A percentile compares a stretch with the other conserved stretches of the same genome.
Evolutionary conservation across 371 early-diverging fungal species (phyloP).

Genomic region (Choanephora cucurbitarum): DNA sequence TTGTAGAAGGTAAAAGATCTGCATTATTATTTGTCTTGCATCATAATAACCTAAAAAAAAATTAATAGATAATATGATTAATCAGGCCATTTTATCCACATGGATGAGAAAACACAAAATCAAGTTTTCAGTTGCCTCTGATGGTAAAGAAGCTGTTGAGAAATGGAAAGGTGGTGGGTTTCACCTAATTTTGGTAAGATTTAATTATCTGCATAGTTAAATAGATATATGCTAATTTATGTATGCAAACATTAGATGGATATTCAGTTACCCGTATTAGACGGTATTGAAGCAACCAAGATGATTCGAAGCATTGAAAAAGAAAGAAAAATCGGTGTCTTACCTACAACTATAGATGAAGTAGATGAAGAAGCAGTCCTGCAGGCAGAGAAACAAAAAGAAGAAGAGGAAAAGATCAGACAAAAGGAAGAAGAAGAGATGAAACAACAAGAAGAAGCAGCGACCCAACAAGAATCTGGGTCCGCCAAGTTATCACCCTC

Average conservation of each 20-base stretch:
- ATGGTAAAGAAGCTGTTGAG: constrained; percentile 79
- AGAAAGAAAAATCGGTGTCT: constrained; percentile 61
- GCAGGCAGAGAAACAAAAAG: too few relatives aligned
- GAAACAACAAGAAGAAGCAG: too few relatives aligned
- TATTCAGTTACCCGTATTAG: constrained; percentile 82
- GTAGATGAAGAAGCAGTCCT: constrained; percentile 9
- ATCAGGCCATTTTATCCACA: constrained; percentile 71
- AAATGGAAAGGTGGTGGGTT: constrained; percentile 72
- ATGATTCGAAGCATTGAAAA: constrained; percentile 72
- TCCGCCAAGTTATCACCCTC: neutral
- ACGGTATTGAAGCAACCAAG: constrained; percentile 80
- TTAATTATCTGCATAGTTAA: too few relatives aligned
- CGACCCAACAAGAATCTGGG: too few relatives aligned
- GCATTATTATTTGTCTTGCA: too few relatives aligned
- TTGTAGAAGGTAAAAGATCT: constrained; percentile 74
- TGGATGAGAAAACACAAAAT: constrained; percentile 79
- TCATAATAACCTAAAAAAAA: too few relatives aligned
- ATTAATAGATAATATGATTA: constrained; percentile 73
- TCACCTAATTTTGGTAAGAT: constrained; percentile 73
- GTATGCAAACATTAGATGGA: too few relatives aligned
- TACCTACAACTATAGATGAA: constrained; percentile 23
- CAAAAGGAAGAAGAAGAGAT: constrained; percentile 1
- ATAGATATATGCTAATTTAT: too few relatives aligned
- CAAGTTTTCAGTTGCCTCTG: constrained; percentile 67
- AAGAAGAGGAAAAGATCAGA: neutral